A percentile compares a stretch with the other conserved stretches of the same genome.
phyloP scores from a whole-genome alignment of 2,329 filamentous ascomycete genomes.

The Cladosporium colombiae region DNA sequence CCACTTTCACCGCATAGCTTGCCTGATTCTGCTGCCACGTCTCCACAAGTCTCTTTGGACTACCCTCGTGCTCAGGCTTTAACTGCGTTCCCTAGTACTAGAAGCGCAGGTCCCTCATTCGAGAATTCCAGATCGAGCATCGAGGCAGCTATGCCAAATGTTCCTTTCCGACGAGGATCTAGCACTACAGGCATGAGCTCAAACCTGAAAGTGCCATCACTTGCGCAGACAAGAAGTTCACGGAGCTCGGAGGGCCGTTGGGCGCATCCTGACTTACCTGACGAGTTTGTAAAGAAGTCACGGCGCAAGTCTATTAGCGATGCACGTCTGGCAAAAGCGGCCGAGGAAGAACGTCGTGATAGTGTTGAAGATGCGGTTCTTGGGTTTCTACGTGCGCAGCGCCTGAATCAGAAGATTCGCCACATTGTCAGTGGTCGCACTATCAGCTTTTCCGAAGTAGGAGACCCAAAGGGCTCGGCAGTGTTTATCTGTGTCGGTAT shows the following conservation, averaged over 20 bases:
- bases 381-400: constrained; percentile 77
- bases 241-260: neutral
- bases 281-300: constrained; percentile 30
- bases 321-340: constrained; percentile 45
- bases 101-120: constrained; percentile 7
- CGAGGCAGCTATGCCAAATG: constrained; percentile 16
- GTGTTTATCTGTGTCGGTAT: constrained; percentile 98
- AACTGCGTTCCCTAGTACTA: constrained; percentile 27
- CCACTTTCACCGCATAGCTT: constrained; percentile 12
- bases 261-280: constrained; percentile 31
- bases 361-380: constrained; percentile 88
- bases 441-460: constrained; percentile 96
- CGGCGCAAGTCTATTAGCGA: constrained; percentile 38
- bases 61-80: constrained; percentile 35
- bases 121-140: constrained; percentile 8
- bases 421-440: constrained; percentile 83
- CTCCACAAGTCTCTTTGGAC: constrained; percentile 29
- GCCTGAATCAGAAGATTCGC: constrained; percentile 82
- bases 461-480: constrained; percentile 84
- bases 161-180: constrained; percentile 15
- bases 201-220: neutral
- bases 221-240: neutral
- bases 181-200: neutral
- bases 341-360: constrained; percentile 72
- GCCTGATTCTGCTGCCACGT: constrained; percentile 3